phyloP scores from a whole-genome alignment of 305 asterid species.

The Ruellia speciosa region DNA sequence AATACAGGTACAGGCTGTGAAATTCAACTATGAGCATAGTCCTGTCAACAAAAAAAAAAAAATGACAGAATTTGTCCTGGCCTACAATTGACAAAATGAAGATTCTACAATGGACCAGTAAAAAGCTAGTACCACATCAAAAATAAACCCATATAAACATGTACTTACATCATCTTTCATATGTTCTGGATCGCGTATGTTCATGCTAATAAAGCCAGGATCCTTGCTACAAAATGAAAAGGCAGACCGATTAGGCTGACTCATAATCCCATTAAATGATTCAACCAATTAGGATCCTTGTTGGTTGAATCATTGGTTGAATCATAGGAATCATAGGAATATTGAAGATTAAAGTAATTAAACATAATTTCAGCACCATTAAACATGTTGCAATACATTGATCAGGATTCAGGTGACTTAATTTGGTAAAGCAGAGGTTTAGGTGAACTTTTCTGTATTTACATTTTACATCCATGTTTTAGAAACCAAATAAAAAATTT shows the following conservation, averaged over 20 bases:
- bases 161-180: constrained; percentile 80
- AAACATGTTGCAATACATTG: too few relatives aligned
- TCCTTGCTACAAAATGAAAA: constrained; percentile 62
- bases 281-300: constrained; percentile 3
- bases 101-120: too few relatives aligned
- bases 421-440: too few relatives aligned
- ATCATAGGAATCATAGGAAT: neutral
- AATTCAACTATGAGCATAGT: neutral
- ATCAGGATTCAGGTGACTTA: too few relatives aligned
- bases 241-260: constrained; percentile 19
- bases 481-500: constrained; percentile 4
- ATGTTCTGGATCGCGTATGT: constrained; percentile 47
- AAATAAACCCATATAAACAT: too few relatives aligned
- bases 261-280: constrained; percentile 16
- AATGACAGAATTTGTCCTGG: constrained; percentile 15
- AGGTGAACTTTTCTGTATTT: too few relatives aligned
- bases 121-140: too few relatives aligned
- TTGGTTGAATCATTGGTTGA: neutral
- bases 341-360: too few relatives aligned
- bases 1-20: constrained; percentile 1
- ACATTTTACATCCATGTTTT: neutral
- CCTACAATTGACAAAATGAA: too few relatives aligned
- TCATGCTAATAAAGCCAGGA: constrained; percentile 82
- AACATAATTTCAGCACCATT: too few relatives aligned
- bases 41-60: neutral